Percentiles rank a stretch among this genome's conserved stretches.
Evolutionary conservation across 495 filamentous ascomycete species (phyloP).

Genomic region (Daldinia vernicosa): DNA sequence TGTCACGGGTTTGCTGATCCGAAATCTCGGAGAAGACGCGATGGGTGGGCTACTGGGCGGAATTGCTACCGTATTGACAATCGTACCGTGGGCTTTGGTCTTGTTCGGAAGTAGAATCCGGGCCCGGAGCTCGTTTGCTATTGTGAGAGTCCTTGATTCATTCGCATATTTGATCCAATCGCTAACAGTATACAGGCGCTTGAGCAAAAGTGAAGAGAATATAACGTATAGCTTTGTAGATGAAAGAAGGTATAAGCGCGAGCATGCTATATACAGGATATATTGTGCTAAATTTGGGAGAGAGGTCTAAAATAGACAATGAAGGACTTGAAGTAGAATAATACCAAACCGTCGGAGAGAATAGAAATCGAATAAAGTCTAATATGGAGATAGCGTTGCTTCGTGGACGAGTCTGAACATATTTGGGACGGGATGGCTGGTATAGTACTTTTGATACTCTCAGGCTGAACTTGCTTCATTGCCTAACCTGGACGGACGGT

Average conservation of each 20-base stretch:
- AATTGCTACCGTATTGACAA: conserved; percentile 72
- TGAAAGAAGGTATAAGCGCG: too few species aligned
- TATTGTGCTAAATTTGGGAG: neutral
- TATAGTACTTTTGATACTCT: too few species aligned
- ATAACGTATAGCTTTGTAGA: too few species aligned
- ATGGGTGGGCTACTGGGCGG: conserved; percentile 81
- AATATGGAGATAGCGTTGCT: too few species aligned
- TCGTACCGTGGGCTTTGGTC: conserved; percentile 87
- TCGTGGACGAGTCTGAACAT: too few species aligned
- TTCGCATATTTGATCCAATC: neutral
- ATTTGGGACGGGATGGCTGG: too few species aligned
- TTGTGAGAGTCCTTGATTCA: conserved; percentile 25
- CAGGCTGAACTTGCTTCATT: too few species aligned
- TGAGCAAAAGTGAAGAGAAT: conserved; percentile 24
- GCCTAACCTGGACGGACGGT: too few species aligned
- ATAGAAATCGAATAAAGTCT: too few species aligned
- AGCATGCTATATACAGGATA: neutral
- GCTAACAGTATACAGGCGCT: conserved; percentile 25
- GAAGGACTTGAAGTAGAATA: too few species aligned
- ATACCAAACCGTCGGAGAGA: too few species aligned
- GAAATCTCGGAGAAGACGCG: conserved; percentile 72
- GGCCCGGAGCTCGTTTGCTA: conserved; percentile 80
- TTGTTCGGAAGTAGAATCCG: conserved; percentile 83
- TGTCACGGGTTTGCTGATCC: conserved; percentile 76
- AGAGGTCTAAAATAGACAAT: neutral